A percentile compares a stretch with the other conserved stretches of the same genome.
phyloP scores from a whole-genome alignment of 169 alveolate genomes.

The Plasmodium yoelii region DNA sequence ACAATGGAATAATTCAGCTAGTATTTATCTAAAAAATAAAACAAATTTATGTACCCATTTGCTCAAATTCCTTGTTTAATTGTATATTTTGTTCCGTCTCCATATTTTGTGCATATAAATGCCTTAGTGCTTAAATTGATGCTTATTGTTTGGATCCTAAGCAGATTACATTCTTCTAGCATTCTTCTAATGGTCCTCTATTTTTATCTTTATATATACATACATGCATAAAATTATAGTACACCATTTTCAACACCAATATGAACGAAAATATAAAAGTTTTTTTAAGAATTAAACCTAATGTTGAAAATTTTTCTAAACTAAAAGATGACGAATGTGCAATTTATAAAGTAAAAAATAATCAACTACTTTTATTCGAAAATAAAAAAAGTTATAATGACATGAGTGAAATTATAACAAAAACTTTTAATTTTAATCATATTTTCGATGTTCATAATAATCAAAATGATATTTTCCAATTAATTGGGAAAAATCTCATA shows the following conservation, averaged over 20 bases:
- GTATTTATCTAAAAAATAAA: too few species aligned
- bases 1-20: too few species aligned
- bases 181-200: too few species aligned
- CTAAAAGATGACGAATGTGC: conserved; percentile 52
- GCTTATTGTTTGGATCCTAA: too few species aligned
- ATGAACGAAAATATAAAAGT: conserved; percentile 67
- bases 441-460: conserved; percentile 32
- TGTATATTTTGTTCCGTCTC: too few species aligned
- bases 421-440: conserved; percentile 46
- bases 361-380: conserved; percentile 58
- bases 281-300: conserved; percentile 62
- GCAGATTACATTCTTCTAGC: too few species aligned
- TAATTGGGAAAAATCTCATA: conserved; percentile 41
- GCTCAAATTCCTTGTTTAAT: too few species aligned
- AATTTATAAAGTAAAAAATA: conserved; percentile 43
- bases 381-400: conserved; percentile 67
- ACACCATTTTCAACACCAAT: not conserved
- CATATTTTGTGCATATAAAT: too few species aligned
- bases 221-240: too few species aligned
- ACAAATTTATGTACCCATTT: too few species aligned
- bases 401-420: conserved; percentile 42
- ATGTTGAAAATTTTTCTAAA: conserved; percentile 41
- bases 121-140: too few species aligned
- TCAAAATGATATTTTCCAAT: conserved; percentile 55
- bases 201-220: too few species aligned